Base-by-base conservation (phyloP, 805 yeast species). In the Komagataella mondaviorum region DNA sequence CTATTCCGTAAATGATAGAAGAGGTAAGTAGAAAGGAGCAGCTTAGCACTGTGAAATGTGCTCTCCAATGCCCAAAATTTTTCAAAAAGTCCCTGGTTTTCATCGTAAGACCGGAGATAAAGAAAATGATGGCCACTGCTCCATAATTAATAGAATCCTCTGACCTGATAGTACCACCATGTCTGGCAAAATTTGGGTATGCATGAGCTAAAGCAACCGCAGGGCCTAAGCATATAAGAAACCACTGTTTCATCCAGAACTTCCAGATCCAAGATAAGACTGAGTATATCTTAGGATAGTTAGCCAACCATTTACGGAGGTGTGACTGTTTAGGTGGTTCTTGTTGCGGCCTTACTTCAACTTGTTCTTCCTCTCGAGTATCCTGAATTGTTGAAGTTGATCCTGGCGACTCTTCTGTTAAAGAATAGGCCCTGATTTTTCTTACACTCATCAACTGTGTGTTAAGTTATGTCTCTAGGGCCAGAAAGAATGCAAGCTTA, bases 101-200 rank as follows among this genome's bases (percentile, higher is more conserved):
- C 82, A 88, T 88, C 30, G 88, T 78, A 23, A 88, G 65, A 0
- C 96, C 96, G 49, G 89, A 82, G 39, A 87, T 80, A 46, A 89
- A 68, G 68, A 89, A 49, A 14, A 89, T 89, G 47, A 86, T 68
- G 0, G 95, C 95, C 16, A 88, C 96, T 0, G 95, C 95, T 43
- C 89, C 88, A 61, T 88, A 89, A 10, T 83, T 84, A 39, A 89
- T 85, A 47, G 87, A 70, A 62, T 86, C 88, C 62, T 88, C 80
- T 4, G 83, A 90, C 54, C 75, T 71, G 44, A 88, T 78, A 14
- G 80, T 70, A 2, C 96, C 96, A 14, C 88, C 91, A 56, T 81
- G 85, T 52, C 88, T 75, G 1, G 95, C 96, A 65, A 89, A 88
- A 51, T 81, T 73, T 1, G 96, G 96, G 54, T 80, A 87, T 60